Percentiles rank a stretch among this genome's conserved stretches.
Evolutionary conservation across 257 asterid species (phyloP).

Genomic region (Schizonepeta tenuifolia): DNA sequence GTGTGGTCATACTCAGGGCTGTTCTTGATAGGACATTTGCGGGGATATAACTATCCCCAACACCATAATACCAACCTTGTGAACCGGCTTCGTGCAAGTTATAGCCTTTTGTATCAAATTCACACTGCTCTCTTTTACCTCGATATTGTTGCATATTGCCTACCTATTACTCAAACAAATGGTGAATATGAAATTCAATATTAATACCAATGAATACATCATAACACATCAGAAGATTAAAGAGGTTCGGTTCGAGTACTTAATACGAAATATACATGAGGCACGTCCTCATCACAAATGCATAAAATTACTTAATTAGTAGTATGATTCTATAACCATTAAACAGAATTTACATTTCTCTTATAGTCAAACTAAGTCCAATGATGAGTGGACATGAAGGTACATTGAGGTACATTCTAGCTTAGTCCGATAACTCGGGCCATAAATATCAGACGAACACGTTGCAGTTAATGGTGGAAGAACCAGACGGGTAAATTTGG

Average conservation of each 20-base stretch:
- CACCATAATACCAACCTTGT: slow-evolving; percentile 34
- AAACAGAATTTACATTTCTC: not conserved
- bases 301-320: not conserved
- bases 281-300: not conserved
- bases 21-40: slow-evolving; percentile 31
- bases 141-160: slow-evolving; percentile 39
- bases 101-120: slow-evolving; percentile 32
- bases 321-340: not conserved
- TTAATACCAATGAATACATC: not conserved
- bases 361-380: not conserved
- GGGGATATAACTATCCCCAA: slow-evolving; percentile 28
- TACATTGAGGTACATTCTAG: not conserved
- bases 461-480: not conserved
- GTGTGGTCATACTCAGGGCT: slow-evolving; percentile 27
- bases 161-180: not conserved
- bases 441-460: not conserved
- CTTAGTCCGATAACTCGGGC: too few species aligned
- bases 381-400: not conserved
- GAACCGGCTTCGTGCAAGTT: slow-evolving; percentile 29
- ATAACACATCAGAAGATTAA: not conserved
- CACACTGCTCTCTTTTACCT: slow-evolving; percentile 23
- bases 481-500: not conserved
- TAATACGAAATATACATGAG: not conserved
- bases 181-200: not conserved
- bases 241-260: not conserved